Evolutionary conservation across 2,329 filamentous ascomycete genomes (phyloP).

Genomic region (Cladorrhinum sp.): DNA sequence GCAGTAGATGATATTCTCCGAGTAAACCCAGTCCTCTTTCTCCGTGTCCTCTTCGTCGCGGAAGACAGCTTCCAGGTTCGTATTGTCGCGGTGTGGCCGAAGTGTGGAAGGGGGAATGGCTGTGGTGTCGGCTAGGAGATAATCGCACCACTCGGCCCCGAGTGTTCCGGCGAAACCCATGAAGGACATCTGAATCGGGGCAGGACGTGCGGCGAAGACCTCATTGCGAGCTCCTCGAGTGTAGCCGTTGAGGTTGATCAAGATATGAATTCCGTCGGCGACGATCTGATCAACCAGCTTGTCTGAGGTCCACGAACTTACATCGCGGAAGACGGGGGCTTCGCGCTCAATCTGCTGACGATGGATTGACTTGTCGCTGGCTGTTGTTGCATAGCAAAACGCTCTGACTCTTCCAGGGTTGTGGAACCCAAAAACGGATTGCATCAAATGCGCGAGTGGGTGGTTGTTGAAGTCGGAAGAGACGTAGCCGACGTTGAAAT

Average conservation of each 20-base stretch:
- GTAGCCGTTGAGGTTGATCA: slow-evolving; percentile 97
- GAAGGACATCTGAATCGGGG: slow-evolving; percentile 98
- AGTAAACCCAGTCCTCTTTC: slow-evolving; percentile 84
- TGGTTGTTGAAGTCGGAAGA: slow-evolving; percentile 99
- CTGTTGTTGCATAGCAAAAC: slow-evolving; percentile 92
- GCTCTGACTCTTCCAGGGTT: slow-evolving; percentile 70
- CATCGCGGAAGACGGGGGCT: slow-evolving; percentile 86
- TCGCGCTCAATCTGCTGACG: slow-evolving; percentile 90
- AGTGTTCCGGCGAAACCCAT: slow-evolving; percentile 98
- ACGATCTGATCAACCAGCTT: slow-evolving; percentile 82
- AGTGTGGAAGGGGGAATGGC: slow-evolving; percentile 81
- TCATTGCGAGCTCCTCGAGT: slow-evolving; percentile 96
- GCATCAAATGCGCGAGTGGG: slow-evolving; percentile 94
- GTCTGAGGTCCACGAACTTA: slow-evolving; percentile 81
- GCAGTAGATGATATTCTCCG: slow-evolving; percentile 94
- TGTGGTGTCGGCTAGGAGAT: slow-evolving; percentile 84
- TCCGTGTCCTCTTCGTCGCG: slow-evolving; percentile 64
- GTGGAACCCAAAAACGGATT: slow-evolving; percentile 95
- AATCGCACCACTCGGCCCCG: slow-evolving; percentile 98
- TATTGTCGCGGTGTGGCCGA: slow-evolving; percentile 72
- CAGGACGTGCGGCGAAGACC: slow-evolving; percentile 89
- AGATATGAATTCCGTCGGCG: slow-evolving; percentile 83
- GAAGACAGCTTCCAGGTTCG: slow-evolving; percentile 68
- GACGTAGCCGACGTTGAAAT: slow-evolving; percentile 90
- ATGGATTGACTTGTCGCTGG: slow-evolving; percentile 84